Evolutionary conservation across 768 basidiomycete genomes (phyloP).

Genomic region (Lactifluus hygrophoroides): DNA sequence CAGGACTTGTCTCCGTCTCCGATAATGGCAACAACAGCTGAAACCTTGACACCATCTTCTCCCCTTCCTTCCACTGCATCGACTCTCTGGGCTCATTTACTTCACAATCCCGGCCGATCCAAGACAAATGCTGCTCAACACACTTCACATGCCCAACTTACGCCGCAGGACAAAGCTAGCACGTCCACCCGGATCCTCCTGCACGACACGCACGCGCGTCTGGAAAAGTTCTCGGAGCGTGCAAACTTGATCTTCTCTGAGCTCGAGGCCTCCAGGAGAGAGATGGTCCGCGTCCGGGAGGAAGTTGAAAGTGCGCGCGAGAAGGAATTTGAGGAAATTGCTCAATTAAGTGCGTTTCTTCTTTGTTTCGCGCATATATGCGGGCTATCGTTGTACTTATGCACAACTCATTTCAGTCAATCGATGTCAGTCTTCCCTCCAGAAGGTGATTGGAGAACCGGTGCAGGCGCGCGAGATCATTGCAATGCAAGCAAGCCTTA

Average conservation of each 20-base stretch:
- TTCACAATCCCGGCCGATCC: conserved; percentile 34
- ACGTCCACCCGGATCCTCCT: conserved; percentile 66
- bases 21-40: conserved; percentile 3
- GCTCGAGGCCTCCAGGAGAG: conserved; percentile 44
- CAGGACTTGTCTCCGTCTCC: background rate
- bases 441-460: conserved; percentile 48
- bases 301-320: conserved; percentile 57
- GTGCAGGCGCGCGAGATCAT: conserved; percentile 34
- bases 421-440: conserved; percentile 52
- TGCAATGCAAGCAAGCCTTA: conserved; percentile 18
- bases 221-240: conserved; percentile 56
- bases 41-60: background rate
- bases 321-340: conserved; percentile 43
- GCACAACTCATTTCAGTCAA: conserved; percentile 37
- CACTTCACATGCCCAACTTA: conserved; percentile 35
- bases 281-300: conserved; percentile 44
- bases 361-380: conserved; percentile 20
- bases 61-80: conserved; percentile 21
- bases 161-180: conserved; percentile 50
- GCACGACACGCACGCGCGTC: conserved; percentile 63
- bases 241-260: conserved; percentile 44
- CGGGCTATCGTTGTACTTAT: conserved; percentile 9
- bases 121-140: conserved; percentile 23
- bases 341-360: conserved; percentile 42
- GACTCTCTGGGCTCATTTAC: conserved; percentile 46